phyloP scores from a whole-genome alignment of 352 stramenopile genomes.

The Pythium apleroticum region DNA sequence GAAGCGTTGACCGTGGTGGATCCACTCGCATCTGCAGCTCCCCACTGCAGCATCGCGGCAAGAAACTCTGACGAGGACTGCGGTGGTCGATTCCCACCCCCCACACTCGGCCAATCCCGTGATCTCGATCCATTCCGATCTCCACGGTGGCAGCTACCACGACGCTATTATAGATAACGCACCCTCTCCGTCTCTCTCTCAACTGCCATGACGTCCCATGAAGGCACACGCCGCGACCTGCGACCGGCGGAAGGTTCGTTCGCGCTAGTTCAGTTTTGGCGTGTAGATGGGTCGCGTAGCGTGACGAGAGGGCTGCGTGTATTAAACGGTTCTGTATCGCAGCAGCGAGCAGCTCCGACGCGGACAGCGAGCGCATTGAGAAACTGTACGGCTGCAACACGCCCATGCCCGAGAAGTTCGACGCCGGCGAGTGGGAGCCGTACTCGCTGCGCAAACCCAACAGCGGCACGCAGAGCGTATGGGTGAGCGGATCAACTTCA shows the following conservation, averaged over 20 bases:
- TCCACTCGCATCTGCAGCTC: too few species aligned
- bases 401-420: conserved; percentile 35
- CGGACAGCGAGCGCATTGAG: conserved; percentile 26
- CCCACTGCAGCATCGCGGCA: conserved; percentile 5
- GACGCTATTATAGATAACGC: too few species aligned
- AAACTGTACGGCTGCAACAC: conserved; percentile 21
- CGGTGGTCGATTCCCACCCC: conserved; percentile 21
- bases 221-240: conserved; percentile 15
- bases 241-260: conserved; percentile 26
- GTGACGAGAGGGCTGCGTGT: not conserved
- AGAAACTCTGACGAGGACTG: conserved; percentile 10
- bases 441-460: conserved; percentile 54
- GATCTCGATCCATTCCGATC: not conserved
- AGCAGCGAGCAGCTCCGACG: conserved; percentile 27
- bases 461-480: conserved; percentile 43
- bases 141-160: not conserved
- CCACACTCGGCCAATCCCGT: not conserved
- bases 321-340: not conserved
- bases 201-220: conserved; percentile 22
- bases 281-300: not conserved
- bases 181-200: too few species aligned
- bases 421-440: conserved; percentile 51
- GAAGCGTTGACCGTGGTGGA: conserved; percentile 27
- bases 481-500: conserved; percentile 33
- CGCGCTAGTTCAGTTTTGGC: not conserved